Evolutionary conservation across 306 rosid genomes (phyloP), one percentile per base, ranked within the genome.

Genomic region (Hylodesmum podocarpum): DNA sequence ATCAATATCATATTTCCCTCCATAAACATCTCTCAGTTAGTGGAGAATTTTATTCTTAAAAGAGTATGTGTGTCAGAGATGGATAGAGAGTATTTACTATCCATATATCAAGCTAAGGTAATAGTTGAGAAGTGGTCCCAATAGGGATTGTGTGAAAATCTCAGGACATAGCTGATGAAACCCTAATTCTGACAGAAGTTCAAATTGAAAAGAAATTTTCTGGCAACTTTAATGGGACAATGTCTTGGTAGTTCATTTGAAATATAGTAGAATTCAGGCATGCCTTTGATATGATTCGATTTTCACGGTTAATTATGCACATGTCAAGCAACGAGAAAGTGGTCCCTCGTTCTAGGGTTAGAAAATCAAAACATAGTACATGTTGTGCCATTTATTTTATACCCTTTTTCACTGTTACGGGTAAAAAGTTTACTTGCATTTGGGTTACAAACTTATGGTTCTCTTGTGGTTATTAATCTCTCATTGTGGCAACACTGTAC

Each of bases 101-200:
- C 15, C 28, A 69, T n/a, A n/a, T n/a, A n/a, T n/a, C n/a, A n/a
- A n/a, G n/a, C n/a, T 72, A 33, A 57, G 51, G 72, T 43, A 65
- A 44, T 88, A 80, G 93, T 88, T 88, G 93, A 91, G 70, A 91
- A 88, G 96, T 91, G 96, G 96, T 88, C 96, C 93, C 72, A 78
- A 75, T 59, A 76, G 29, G 4, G 50, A 36, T 58, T 28, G 40
- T 15, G 37, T 46, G 76, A 72, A 58, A 69, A 59, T 70, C 75
- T 69, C 44, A 66, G 72, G 61, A 28, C 63, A 44, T 47, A 3
- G 61, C 28, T 37, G 78, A 27, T 76, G 62, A 85, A 87, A 77
- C 80, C 87, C 88, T 80, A 85, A 82, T 70, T 80, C 88, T 24
- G 80, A 85, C 81, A 82, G 14, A 66, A 9, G 58, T 70, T 79